Base-by-base conservation (phyloP, 148 eudicot genomes). In the Fallopia convolvulus region DNA sequence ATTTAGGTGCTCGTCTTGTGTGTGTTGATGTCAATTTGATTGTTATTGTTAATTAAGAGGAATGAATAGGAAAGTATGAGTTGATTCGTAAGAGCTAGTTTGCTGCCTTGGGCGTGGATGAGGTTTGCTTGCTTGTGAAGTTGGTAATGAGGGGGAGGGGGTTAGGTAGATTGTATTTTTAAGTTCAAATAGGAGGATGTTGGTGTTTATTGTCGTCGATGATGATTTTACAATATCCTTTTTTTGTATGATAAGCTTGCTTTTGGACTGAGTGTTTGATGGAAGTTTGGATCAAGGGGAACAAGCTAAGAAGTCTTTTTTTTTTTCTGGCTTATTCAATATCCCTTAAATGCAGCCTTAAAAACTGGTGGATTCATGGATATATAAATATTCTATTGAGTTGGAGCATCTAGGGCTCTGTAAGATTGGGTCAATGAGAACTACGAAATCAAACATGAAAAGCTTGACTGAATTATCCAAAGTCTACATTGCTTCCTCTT, bases 1-100 rank as follows among this genome's bases (percentile, higher is more conserved):
- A 26, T 26, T 26, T 33, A 6, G 41, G 41, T 32, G 18, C 15
- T 33, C 17, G 72, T 26, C 36, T 2, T 23, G 23, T n/a, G 61
- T 55, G 61, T 55, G 61, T 55, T 55, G 61, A 55, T 63, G 39
- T 32, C 39, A 63, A 63, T 63, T 63, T 63, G 70, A 63, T 63
- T 63, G 70, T 26, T 30, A 30, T 63, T 30, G 40, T 10, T 12
- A 30, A 63, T 11, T 63, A 10, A 13, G 71, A 15, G 30, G 30
- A 26, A 26, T 26, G 30, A 26, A 26, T 21, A 58, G 65, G 32
- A 6, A 1, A 26, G 30, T 26, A 26, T n/a, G 65, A 23, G 65
- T 58, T 58, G 65, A 21, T 58, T 58, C 30, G 65, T 58, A 21
- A 8, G 65, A 58, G 3, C 30, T 58, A 58, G 65, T 23, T 52